Evolutionary conservation across 345 rosid species (phyloP).

Genomic region (Eucalyptus caleyi): DNA sequence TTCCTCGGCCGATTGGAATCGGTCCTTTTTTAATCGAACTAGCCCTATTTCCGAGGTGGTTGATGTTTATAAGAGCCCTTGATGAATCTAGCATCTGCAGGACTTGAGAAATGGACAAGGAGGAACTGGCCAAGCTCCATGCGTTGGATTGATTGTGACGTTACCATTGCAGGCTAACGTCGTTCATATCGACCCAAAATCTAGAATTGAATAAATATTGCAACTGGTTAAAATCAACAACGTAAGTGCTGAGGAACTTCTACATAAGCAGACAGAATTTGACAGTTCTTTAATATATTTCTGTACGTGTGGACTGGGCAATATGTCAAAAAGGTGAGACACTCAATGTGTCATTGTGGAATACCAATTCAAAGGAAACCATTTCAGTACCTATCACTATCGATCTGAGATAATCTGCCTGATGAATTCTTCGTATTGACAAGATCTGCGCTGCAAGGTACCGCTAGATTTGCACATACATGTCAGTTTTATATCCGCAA

Average conservation of each 20-base stretch:
- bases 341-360: background rate
- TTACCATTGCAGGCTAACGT: background rate
- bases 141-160: background rate
- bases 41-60: background rate
- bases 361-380: background rate
- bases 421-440: background rate
- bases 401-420: background rate
- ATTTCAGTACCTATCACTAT: background rate
- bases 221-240: background rate
- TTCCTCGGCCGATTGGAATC: background rate
- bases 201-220: background rate
- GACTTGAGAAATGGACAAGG: background rate
- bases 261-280: background rate
- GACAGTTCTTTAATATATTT: background rate
- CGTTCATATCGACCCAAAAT: background rate
- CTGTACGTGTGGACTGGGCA: background rate
- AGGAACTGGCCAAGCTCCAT: background rate
- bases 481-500: background rate
- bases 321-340: background rate
- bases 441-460: background rate
- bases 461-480: background rate
- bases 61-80: background rate
- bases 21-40: background rate
- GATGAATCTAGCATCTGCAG: background rate
- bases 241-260: background rate